Conservation (phyloP, 2,329 filamentous ascomycete species). For the Calycina herbarum region DNA sequence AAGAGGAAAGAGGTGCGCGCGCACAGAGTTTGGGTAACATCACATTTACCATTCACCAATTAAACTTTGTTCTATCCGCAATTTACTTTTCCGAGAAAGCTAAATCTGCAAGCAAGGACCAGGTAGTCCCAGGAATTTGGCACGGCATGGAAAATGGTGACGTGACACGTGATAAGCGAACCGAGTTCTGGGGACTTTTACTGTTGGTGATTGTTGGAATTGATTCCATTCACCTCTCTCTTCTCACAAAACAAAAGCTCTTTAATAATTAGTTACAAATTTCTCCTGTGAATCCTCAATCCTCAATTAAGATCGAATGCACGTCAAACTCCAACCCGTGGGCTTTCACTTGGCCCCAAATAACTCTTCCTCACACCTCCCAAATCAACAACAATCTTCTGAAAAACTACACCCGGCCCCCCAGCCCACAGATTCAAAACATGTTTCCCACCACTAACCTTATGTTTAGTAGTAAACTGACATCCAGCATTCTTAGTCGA, state of each 20-base stretch:
- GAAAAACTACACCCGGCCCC: slow-evolving; percentile 41
- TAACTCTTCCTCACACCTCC: slow-evolving; percentile 43
- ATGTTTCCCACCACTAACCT: slow-evolving; percentile 24
- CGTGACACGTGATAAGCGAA: too few species aligned
- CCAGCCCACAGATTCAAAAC: slow-evolving; percentile 40
- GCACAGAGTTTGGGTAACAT: not conserved
- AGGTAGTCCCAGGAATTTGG: too few species aligned
- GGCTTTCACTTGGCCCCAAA: slow-evolving; percentile 39
- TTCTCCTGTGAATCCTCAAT: too few species aligned
- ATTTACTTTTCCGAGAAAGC: not conserved
- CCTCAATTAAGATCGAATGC: not conserved
- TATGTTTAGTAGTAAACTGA: slow-evolving; percentile 23
- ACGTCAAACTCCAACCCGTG: slow-evolving; percentile 10
- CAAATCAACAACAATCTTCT: slow-evolving; percentile 44
- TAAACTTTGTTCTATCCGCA: not conserved
- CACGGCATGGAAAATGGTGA: too few species aligned
- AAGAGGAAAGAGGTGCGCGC: not conserved
- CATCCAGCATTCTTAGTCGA: slow-evolving; percentile 20
- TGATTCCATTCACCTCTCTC: too few species aligned
- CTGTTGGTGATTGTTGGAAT: not conserved
- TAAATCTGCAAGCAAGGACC: not conserved
- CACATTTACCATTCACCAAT: not conserved
- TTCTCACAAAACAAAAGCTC: too few species aligned
- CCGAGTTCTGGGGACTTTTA: too few species aligned
- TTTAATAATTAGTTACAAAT: too few species aligned